These are phyloP conservation scores for Suillus ampliporus DNA, from an alignment of 768 basidiomycete species.

Conservation along the genomic window DNA sequence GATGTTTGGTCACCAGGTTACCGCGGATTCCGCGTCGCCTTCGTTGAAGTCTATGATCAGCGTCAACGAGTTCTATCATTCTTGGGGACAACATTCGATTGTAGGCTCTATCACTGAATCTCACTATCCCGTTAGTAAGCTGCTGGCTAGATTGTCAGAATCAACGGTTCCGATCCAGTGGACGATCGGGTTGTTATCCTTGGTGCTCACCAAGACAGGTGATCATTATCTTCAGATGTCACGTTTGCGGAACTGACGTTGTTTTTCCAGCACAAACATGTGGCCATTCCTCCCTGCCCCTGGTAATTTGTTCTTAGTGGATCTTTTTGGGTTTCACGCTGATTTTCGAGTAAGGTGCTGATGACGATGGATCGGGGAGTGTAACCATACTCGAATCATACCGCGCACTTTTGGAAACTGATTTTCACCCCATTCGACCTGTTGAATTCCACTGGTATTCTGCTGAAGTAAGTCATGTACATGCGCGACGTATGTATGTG, in stretches of 20 bases:
- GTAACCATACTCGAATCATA: constrained; percentile 53
- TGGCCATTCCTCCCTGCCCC: constrained; percentile 82
- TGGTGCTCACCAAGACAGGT: constrained; percentile 87
- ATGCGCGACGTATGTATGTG: not conserved
- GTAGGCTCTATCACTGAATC: constrained; percentile 43
- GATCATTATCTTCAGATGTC: constrained; percentile 20
- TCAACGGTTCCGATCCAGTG: constrained; percentile 68
- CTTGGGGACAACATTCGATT: constrained; percentile 86
- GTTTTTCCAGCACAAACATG: constrained; percentile 61
- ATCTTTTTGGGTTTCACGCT: not conserved
- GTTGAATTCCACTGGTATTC: constrained; percentile 59
- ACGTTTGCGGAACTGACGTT: constrained; percentile 9
- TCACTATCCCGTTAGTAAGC: constrained; percentile 13
- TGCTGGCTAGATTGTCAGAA: constrained; percentile 64
- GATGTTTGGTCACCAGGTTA: constrained; percentile 53
- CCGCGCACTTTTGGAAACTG: constrained; percentile 45
- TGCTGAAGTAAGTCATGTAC: constrained; percentile 39
- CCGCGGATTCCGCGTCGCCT: constrained; percentile 61
- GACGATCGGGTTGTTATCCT: constrained; percentile 73
- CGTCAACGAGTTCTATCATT: constrained; percentile 74
- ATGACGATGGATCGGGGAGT: constrained; percentile 51
- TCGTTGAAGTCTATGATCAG: constrained; percentile 62
- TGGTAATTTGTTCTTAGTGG: constrained; percentile 46
- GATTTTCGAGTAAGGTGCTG: constrained; percentile 36
- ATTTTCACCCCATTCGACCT: constrained; percentile 47